Base-by-base conservation (phyloP, 495 filamentous ascomycete species). In the Penicillium fimorum region DNA sequence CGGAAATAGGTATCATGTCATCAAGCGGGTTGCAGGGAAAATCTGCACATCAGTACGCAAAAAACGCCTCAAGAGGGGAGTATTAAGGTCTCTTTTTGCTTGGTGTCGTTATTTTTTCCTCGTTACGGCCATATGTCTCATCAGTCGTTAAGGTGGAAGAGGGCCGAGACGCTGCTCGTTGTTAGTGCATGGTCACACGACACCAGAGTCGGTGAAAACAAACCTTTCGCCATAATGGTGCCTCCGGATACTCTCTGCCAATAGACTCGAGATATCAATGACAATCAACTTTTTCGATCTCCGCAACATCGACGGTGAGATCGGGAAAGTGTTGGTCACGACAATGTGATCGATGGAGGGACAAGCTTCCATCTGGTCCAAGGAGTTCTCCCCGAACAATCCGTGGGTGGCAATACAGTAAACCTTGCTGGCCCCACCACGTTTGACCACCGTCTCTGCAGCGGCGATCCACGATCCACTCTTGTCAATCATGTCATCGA, bases 401-500 rank as follows among this genome's bases (percentile, higher is more conserved):
- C 91, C 95, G 65, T 98, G 94, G 0, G 94, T 98, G 18, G 95
- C 94, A 74, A 98, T 96, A 74, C 91, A 96, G 71, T 97, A 97
- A 41, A 98, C 94, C 70, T 89, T 91, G 69, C 90, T 92, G 5
- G 95, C 94, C 45, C 84, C 85, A 60, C 92, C 94, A 58, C 90
- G 81, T 80, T 96, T 96, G 51, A 95, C 89, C 1, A 96, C 92
- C 8, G 93, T 96, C 76, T 98, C 94, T 10, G 94, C 94, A n/a
- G 94, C 94, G 9, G 93, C 94, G 62, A 97, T 94, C 94, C 94
- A 98, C 18, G 90, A 95, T 20, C 90, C 91, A 27, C 90, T 85
- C 71, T 96, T 96, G 76, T 98, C 94, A 62, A 98, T 97, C 89
- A 98, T 96, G 72, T 98, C 94, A 76, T 98, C 94, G 47, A 98